phyloP scores from a whole-genome alignment of 805 yeast species.

The Sugiyamaella chiloensis region DNA sequence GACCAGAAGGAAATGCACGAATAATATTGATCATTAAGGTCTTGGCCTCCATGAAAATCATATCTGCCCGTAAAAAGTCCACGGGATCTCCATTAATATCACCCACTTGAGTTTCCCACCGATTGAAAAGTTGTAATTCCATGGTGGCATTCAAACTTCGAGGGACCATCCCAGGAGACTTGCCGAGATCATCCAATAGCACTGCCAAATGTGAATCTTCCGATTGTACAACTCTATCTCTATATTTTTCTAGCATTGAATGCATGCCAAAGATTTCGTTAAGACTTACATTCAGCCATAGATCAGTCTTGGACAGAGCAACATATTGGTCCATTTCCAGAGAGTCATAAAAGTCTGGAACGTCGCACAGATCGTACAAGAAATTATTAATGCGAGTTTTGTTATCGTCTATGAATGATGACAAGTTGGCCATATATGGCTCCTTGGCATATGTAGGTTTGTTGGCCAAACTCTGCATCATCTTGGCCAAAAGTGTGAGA shows the following conservation, averaged over 20 bases:
- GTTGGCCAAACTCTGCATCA: constrained; percentile 83
- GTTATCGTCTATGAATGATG: constrained; percentile 30
- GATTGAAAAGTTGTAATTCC: constrained; percentile 32
- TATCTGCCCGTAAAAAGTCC: constrained; percentile 31
- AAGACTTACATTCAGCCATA: constrained; percentile 32
- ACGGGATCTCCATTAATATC: constrained; percentile 25
- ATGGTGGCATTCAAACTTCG: constrained; percentile 30
- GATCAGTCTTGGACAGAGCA: constrained; percentile 35
- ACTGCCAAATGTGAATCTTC: constrained; percentile 24
- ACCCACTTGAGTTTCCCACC: constrained; percentile 34
- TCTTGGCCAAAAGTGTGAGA: constrained; percentile 74
- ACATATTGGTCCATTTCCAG: constrained; percentile 39
- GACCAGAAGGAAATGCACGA: constrained; percentile 33
- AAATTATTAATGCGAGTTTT: constrained; percentile 31
- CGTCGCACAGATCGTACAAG: constrained; percentile 37
- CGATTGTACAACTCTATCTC: constrained; percentile 14
- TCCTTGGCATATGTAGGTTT: constrained; percentile 65
- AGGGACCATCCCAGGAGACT: constrained; percentile 31
- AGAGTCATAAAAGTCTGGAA: constrained; percentile 39
- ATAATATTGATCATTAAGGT: constrained; percentile 35
- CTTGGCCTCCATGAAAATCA: constrained; percentile 35
- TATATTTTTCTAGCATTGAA: constrained; percentile 33
- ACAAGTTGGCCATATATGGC: constrained; percentile 31
- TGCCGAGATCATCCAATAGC: constrained; percentile 32
- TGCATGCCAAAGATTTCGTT: constrained; percentile 38